Conservation (phyloP, 1,284 basidiomycete genomes). For the Vanrija pseudolonga region DNA sequence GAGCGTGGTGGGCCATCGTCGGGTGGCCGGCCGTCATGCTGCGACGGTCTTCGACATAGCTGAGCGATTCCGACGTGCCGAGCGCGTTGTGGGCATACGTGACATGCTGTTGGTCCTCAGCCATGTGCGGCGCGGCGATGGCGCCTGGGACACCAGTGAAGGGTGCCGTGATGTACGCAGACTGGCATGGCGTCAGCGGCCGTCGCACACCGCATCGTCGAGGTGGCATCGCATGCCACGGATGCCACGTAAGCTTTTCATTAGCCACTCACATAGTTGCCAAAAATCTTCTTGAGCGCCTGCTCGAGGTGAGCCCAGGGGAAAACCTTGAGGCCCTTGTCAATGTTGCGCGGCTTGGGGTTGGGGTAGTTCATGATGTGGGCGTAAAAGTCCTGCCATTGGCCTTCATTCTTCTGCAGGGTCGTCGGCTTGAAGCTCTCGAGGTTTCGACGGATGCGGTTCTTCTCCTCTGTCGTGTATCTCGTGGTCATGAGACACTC, state of each 20-base stretch:
- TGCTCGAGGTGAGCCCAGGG: conserved; percentile 78
- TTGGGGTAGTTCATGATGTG: conserved; percentile 92
- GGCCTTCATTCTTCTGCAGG: conserved; percentile 73
- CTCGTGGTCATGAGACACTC: conserved; percentile 78
- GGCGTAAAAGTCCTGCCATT: conserved; percentile 68
- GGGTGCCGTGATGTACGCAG: conserved; percentile 3
- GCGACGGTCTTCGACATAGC: conserved; percentile 9
- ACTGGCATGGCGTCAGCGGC: conserved; percentile 2
- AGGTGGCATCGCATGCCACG: not conserved
- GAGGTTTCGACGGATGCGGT: conserved; percentile 86
- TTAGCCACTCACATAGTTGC: conserved; percentile 75
- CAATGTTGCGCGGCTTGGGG: conserved; percentile 92
- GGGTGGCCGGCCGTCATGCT: not conserved
- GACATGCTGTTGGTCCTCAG: not conserved
- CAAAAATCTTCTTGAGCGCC: conserved; percentile 85
- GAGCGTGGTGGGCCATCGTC: not conserved
- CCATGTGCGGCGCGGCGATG: not conserved
- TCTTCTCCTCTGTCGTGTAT: conserved; percentile 94
- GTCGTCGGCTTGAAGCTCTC: conserved; percentile 89
- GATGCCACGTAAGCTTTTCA: not conserved
- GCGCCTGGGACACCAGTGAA: not conserved
- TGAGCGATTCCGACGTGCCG: conserved; percentile 3
- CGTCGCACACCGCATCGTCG: too few species aligned
- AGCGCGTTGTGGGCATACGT: conserved; percentile 9
- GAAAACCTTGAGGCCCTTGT: conserved; percentile 97